Base-by-base conservation (phyloP, 176 grass and related monocot genomes). In the Calamus simplicifolius region DNA sequence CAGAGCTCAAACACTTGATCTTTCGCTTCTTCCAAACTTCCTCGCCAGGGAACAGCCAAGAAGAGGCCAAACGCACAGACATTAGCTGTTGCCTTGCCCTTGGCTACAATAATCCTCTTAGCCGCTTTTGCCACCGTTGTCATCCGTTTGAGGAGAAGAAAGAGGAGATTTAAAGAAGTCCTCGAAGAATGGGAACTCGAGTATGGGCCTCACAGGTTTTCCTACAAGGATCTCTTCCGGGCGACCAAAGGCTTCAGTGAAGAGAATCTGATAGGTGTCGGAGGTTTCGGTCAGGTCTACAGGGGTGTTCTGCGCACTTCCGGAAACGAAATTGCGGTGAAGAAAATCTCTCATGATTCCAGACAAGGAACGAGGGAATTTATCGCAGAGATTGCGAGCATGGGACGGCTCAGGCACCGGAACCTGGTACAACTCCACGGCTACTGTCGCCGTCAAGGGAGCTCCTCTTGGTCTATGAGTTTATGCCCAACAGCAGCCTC, bases 361-460 rank as follows among this genome's bases (percentile, higher is more conserved):
- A 72, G 51, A 59, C 89, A 93, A 74, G 89, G 89, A 18, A 18
- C 87, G 5, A 73, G 73, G 23, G 89, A 93, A 67, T 93, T 93
- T 68, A 54, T 93, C 3, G 66, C 89, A 1, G 89, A 87, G 77
- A 75, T 93, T 43, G 84, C 50, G 3, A 93, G 84, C 81, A 84
- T 93, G 76, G 87, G 89, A 35, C 84, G 77, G 26, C 68, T 93
- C 28, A 80, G 84, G 50, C 89, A 93, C 35, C 89, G 89, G 49
- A 93, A 81, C 56, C 77, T 93, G 18, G 83, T 87, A 17, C 89
- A 79, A 66, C 73, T 93, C 4, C 79, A 81, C 17, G 89, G 89
- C 16, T 93, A 86, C 72, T 87, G 88, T 70, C 84, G n/a, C n/a
- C n/a, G n/a, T n/a, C n/a, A n/a, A n/a, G n/a, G n/a, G 21, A 93